phyloP scores from a whole-genome alignment of 169 alveolate species.

The Cryptosporidium parvum region DNA sequence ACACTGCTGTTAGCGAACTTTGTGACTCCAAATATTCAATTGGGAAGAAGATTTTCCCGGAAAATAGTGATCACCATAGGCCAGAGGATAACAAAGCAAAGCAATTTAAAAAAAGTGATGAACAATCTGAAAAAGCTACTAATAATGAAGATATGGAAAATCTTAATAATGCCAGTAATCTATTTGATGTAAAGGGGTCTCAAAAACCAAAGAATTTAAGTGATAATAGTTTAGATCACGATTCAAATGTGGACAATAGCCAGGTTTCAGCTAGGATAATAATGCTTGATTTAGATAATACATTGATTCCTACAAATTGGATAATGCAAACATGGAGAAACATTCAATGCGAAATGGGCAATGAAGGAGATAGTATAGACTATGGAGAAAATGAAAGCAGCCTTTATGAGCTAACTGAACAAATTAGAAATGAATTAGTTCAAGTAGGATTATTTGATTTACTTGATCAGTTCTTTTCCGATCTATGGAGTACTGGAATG shows the following conservation, averaged over 20 bases:
- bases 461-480: conserved; percentile 69
- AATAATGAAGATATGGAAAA: conserved; percentile 27
- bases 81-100: neutral
- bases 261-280: conserved; percentile 56
- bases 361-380: conserved; percentile 53
- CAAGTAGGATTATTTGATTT: conserved; percentile 74
- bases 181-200: neutral
- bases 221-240: neutral
- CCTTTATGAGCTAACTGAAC: conserved; percentile 54
- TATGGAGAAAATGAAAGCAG: conserved; percentile 29
- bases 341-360: conserved; percentile 64
- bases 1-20: neutral
- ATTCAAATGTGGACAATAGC: conserved; percentile 6
- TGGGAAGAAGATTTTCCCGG: neutral
- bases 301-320: conserved; percentile 80
- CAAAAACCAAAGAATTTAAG: neutral
- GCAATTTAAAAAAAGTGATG: conserved; percentile 1
- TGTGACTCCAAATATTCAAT: neutral
- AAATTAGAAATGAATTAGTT: conserved; percentile 71
- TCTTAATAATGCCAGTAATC: conserved; percentile 2
- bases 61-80: neutral
- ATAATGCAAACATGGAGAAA: conserved; percentile 79
- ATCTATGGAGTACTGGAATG: conserved; percentile 43
- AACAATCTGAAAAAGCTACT: neutral
- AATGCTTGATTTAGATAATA: conserved; percentile 79